Base-by-base conservation (phyloP, 2,329 filamentous ascomycete species). In the Penicillium hordei region DNA sequence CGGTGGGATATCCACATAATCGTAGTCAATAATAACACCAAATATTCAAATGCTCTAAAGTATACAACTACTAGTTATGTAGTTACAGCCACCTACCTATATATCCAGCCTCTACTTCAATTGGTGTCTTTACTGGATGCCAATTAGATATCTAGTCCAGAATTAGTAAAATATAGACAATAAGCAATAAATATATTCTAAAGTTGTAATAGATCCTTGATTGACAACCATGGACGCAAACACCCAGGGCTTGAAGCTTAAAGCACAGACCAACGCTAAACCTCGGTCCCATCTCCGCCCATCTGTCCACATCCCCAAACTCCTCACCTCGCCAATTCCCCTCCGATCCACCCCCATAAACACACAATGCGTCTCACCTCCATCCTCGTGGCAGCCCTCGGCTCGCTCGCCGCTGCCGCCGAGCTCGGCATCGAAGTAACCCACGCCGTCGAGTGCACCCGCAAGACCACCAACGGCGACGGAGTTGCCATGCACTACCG, bases 401-500 rank as follows among this genome's bases (percentile, higher is more conserved):
- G 79, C 65, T 72, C 80, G 57, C 68, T 83, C 60, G 77, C 85
- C 62, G 81, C 84, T 49, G 75, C 68, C 44, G 71, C 72, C 52
- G 68, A 75, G 66, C 85, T 96, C 66, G 84, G 89, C 76, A 90
- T 96, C 73, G 86, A 96, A 65, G 86, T 90, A 65, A 89, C 87
- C 51, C 82, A 86, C 58, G 80, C 84, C 27, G 89, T 90, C 63
- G 85, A 91, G 66, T 97, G 93, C 81, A 85, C 86, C 50, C 88
- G 91, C 76, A 93, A 90, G 80, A 89, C 86, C 17, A 70, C 83
- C 70, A 85, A 83, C 61, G 91, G 91, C 65, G 93, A 97, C 79
- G 86, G 81, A 63, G 86, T 97, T 71, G 81, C 87, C 55, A 91
- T 97, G 70, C 92, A 97, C 81, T 97, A 97, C 82, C 84, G 84